Evolutionary conservation across 345 rosid species (phyloP).

Genomic region (Camelina sativa): DNA sequence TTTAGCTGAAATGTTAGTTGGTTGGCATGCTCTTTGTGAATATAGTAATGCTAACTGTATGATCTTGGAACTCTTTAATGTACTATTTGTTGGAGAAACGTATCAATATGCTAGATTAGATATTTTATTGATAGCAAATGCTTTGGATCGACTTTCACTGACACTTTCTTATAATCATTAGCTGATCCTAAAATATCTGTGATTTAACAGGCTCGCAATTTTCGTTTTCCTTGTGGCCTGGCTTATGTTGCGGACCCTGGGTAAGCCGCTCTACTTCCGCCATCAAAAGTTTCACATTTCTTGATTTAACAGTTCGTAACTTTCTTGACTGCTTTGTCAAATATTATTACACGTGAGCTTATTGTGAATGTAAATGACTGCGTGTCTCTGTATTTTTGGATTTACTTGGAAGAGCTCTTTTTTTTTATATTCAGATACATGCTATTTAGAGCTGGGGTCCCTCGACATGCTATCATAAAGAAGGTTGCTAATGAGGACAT

Average conservation of each 20-base stretch:
- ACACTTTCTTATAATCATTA: constrained; percentile 18
- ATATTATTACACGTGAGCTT: constrained; percentile 25
- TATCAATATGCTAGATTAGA: not conserved
- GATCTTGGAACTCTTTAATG: not conserved
- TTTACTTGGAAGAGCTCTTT: constrained; percentile 30
- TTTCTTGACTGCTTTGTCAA: constrained; percentile 11
- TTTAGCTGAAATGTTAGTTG: constrained; percentile 24
- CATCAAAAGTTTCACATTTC: constrained; percentile 28
- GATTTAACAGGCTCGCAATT: constrained; percentile 87
- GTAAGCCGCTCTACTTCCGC: constrained; percentile 51
- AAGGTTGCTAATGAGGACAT: constrained; percentile 88
- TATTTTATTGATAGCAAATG: constrained; percentile 2
- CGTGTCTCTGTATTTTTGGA: constrained; percentile 17
- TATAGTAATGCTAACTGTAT: constrained; percentile 12
- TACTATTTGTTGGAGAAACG: constrained; percentile 10
- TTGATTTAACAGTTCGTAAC: constrained; percentile 5
- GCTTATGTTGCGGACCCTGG: constrained; percentile 95
- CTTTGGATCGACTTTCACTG: not conserved
- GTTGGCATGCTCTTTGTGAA: constrained; percentile 12
- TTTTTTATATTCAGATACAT: constrained; percentile 66
- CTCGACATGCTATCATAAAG: constrained; percentile 92
- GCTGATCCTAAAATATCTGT: constrained; percentile 30
- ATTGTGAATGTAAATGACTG: constrained; percentile 28
- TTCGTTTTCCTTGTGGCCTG: constrained; percentile 83
- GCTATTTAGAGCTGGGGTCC: constrained; percentile 95